These are phyloP conservation scores for Themeda triandra DNA, from an alignment of 176 grass and related monocot species.

Conservation along the genomic window DNA sequence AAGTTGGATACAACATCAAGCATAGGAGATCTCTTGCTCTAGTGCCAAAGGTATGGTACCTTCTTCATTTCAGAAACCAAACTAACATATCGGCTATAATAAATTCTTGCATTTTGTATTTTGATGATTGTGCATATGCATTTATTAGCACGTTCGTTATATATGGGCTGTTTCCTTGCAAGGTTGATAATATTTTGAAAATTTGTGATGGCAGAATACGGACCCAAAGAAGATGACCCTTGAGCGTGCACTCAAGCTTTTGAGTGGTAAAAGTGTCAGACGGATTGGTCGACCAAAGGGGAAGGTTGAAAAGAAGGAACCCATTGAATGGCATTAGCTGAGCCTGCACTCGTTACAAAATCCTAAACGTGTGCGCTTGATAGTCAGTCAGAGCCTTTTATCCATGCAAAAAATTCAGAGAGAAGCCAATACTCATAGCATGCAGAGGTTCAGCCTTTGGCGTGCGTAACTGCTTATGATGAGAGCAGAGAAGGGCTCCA, in stretches of 20 bases:
- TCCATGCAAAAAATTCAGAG: constrained; percentile 5
- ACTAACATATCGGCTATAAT: neutral
- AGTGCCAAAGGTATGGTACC: constrained; percentile 62
- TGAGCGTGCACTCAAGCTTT: constrained; percentile 57
- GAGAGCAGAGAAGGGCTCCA: neutral
- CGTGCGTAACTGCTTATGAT: neutral
- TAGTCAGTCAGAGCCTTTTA: neutral
- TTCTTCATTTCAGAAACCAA: neutral
- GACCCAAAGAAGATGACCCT: constrained; percentile 65
- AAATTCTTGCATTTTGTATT: neutral
- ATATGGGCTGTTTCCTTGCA: constrained; percentile 7
- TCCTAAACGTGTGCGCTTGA: neutral
- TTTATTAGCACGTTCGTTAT: neutral
- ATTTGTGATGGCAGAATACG: constrained; percentile 40
- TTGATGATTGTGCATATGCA: neutral
- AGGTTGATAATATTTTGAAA: constrained; percentile 32
- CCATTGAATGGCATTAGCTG: constrained; percentile 44
- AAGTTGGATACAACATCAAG: constrained; percentile 65
- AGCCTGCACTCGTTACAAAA: neutral
- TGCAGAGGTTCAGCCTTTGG: neutral
- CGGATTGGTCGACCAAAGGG: constrained; percentile 65
- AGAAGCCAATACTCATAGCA: neutral
- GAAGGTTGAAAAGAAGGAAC: constrained; percentile 29
- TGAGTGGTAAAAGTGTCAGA: constrained; percentile 67
- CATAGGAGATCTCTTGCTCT: constrained; percentile 61